Conservation (phyloP, 805 yeast species). For the Starmerella khaoyaiensis region DNA sequence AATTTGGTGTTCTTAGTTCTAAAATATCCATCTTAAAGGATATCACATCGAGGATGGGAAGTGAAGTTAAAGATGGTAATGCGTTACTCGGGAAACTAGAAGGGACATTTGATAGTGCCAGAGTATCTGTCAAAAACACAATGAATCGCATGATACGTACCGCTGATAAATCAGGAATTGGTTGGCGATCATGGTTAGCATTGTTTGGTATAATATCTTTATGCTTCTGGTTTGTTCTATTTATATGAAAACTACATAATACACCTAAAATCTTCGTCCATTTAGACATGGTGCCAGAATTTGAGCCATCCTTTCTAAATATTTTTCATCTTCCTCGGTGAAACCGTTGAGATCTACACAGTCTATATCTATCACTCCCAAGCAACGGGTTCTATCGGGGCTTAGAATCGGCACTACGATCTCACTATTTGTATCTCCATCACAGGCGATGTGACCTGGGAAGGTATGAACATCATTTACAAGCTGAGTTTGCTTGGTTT, state of each 20-base stretch:
- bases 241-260: conserved; percentile 8
- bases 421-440: conserved; percentile 86
- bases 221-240: conserved; percentile 38
- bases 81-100: conserved; percentile 34
- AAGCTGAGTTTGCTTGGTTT: conserved; percentile 44
- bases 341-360: conserved; percentile 56
- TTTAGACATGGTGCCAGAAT: conserved; percentile 40
- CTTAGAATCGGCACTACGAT: conserved; percentile 72
- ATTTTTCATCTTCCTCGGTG: conserved; percentile 44
- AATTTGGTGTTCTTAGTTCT: conserved; percentile 40
- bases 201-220: conserved; percentile 36
- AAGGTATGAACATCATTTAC: conserved; percentile 65
- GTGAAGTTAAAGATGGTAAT: conserved; percentile 45
- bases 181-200: conserved; percentile 48
- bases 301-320: conserved; percentile 47
- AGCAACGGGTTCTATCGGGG: conserved; percentile 30
- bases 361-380: conserved; percentile 83
- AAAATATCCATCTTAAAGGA: conserved; percentile 45
- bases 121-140: conserved; percentile 39
- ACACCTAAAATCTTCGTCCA: too few relatives aligned
- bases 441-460: conserved; percentile 95
- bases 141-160: conserved; percentile 46
- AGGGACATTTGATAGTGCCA: conserved; percentile 37
- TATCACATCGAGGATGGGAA: conserved; percentile 47
- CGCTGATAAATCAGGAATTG: conserved; percentile 52